These are phyloP conservation scores for Phytopythium delawarense DNA, from an alignment of 352 stramenopile genomes.

Conservation along the genomic window DNA sequence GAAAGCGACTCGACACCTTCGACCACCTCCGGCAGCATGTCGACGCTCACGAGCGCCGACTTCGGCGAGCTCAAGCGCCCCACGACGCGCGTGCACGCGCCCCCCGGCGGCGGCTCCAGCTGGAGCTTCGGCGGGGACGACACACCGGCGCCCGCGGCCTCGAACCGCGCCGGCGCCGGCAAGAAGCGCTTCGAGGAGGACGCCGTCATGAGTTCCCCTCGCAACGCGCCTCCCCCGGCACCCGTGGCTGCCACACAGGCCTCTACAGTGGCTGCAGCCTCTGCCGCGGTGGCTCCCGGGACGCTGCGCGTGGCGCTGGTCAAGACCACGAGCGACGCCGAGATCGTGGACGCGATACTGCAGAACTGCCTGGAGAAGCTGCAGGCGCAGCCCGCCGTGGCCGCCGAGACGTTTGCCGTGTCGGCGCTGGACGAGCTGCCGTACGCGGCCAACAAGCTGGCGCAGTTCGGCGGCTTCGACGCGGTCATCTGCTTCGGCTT, in stretches of 20 bases:
- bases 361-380: conserved; percentile 62
- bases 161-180: conserved; percentile 12
- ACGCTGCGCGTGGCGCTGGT: conserved; percentile 56
- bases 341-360: conserved; percentile 64
- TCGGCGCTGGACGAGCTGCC: conserved; percentile 65
- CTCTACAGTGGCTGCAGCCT: conserved; percentile 4
- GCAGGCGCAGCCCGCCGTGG: conserved; percentile 7
- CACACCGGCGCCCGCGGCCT: conserved; percentile 5
- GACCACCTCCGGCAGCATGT: conserved; percentile 33
- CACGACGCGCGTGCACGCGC: conserved; percentile 77
- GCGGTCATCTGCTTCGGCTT: conserved; percentile 77
- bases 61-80: conserved; percentile 82
- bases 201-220: conserved; percentile 36
- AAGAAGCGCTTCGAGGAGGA: conserved; percentile 23
- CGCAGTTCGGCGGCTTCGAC: conserved; percentile 61
- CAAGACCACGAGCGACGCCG: conserved; percentile 71
- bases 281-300: conserved; percentile 3
- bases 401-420: conserved; percentile 62
- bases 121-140: conserved; percentile 66
- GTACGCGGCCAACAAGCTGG: conserved; percentile 82
- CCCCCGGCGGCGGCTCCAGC: conserved; percentile 72
- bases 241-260: conserved; percentile 12
- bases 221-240: conserved; percentile 8
- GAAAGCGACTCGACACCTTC: background rate
- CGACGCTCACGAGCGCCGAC: conserved; percentile 78